Evolutionary conservation across 2,329 filamentous ascomycete species (phyloP), one percentile per base, ranked within the genome.

Genomic region (Ophiobolus disseminans): DNA sequence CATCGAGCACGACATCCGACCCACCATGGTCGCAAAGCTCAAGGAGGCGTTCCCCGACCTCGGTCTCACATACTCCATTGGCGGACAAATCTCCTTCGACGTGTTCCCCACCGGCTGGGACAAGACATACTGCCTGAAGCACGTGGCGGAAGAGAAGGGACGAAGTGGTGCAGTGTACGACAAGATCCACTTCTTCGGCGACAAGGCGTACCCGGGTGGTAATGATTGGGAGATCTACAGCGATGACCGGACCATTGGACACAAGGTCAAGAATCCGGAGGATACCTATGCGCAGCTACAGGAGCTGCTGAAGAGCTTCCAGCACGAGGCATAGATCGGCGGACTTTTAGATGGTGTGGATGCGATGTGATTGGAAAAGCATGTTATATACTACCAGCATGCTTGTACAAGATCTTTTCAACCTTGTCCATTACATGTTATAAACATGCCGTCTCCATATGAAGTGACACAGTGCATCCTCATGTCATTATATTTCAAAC

Each of bases 21-120:
- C 84, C 66, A 87, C 82, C 66, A 86, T 99, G 69, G 88, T 97
- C 49, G 82, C 80, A 58, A 83, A 82, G 55, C 80, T 97, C 68
- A 87, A 85, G 76, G 86, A 92, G 76, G 83, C 87, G 64, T 97
- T 99, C 75, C 82, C 85, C 1, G 86, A 96, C 74, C 79, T 90
- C 56, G 91, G 90, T 26, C 80, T 97, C 66, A 97, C 90, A 83
- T 97, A 88, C 81, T 93, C 91, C 56, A 96, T 99, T 66, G 94
- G 94, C 63, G 94, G 94, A 43, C 91, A 97, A 73, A 97, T 99
- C 76, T 97, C 92, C 51, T 99, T 99, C 75, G 94, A 99, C 72
- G 89, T 97, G 66, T 99, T 99, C 83, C 94, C 94, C 57, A 84
- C 80, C 2, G 94, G 94, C 69, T 99, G 94, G 94, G 94, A 99